These are phyloP conservation scores for Sphagnurus paluster DNA, from an alignment of 1,284 basidiomycete species.

Conservation along the genomic window DNA sequence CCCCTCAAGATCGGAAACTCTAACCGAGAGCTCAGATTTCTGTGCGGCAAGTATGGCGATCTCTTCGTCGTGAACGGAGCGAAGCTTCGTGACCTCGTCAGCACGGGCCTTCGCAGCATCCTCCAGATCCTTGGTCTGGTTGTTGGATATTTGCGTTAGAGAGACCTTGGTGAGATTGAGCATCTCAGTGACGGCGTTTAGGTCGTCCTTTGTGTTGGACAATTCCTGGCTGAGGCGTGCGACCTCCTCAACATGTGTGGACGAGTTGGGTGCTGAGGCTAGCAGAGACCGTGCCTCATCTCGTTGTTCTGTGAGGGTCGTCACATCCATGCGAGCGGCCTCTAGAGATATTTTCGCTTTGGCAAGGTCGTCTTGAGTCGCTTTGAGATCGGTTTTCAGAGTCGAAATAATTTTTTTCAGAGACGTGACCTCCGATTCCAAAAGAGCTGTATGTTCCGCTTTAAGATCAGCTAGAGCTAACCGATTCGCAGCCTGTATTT, in stretches of 20 bases:
- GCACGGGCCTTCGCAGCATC: constrained; percentile 66
- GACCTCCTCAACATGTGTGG: constrained; percentile 57
- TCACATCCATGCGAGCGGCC: constrained; percentile 51
- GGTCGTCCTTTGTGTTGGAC: constrained; percentile 62
- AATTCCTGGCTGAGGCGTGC: constrained; percentile 59
- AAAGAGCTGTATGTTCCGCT: constrained; percentile 55
- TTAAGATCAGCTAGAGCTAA: constrained; percentile 59
- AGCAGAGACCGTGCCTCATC: constrained; percentile 57
- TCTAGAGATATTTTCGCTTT: constrained; percentile 68
- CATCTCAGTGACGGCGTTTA: constrained; percentile 57
- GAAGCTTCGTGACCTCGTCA: constrained; percentile 66
- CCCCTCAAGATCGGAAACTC: constrained; percentile 71
- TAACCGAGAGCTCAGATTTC: constrained; percentile 59
- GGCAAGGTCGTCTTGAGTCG: constrained; percentile 76
- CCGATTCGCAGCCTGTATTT: constrained; percentile 64
- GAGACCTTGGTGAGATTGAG: constrained; percentile 68
- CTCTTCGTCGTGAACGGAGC: constrained; percentile 59
- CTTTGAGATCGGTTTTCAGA: constrained; percentile 71
- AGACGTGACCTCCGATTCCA: constrained; percentile 56
- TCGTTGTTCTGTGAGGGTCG: constrained; percentile 57
- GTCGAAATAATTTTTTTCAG: constrained; percentile 66
- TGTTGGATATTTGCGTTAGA: constrained; percentile 64
- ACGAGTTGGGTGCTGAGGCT: constrained; percentile 43
- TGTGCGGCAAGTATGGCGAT: constrained; percentile 50
- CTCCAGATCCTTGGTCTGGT: constrained; percentile 70